Evolutionary conservation across 2,329 filamentous ascomycete species (phyloP).

Genomic region (Orbilia blumenaviensis): DNA sequence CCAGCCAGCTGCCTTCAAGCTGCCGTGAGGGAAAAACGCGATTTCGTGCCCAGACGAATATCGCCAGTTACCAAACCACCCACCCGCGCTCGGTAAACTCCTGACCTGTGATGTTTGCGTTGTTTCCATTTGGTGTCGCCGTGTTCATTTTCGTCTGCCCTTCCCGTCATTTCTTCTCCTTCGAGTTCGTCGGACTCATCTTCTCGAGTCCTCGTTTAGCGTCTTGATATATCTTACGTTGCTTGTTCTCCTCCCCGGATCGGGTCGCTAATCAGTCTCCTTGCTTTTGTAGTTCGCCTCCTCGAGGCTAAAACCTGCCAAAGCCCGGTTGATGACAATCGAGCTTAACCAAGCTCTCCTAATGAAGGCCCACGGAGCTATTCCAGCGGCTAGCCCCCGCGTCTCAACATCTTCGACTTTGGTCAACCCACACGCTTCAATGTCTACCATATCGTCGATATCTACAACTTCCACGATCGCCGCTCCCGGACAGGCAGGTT

Average conservation of each 20-base stretch:
- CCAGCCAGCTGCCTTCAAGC: not conserved
- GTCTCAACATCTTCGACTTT: constrained; percentile 54
- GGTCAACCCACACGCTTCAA: constrained; percentile 47
- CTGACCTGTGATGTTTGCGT: constrained; percentile 3
- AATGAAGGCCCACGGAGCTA: constrained; percentile 56
- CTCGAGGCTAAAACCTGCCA: constrained; percentile 58
- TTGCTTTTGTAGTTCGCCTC: constrained; percentile 56
- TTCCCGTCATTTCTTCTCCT: not conserved
- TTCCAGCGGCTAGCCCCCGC: constrained; percentile 53
- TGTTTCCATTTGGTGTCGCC: not conserved
- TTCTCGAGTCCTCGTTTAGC: not conserved
- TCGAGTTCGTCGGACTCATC: not conserved
- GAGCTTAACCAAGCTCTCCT: constrained; percentile 57
- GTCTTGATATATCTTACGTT: not conserved
- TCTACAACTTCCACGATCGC: constrained; percentile 53
- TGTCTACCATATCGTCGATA: constrained; percentile 54
- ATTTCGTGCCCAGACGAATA: not conserved
- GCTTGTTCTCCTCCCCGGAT: not conserved
- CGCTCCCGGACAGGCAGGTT: constrained; percentile 10
- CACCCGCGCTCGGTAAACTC: constrained; percentile 23
- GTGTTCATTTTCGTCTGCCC: not conserved
- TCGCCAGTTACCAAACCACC: constrained; percentile 1
- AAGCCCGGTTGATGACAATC: constrained; percentile 58
- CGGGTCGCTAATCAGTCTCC: constrained; percentile 25
- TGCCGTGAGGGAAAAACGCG: constrained; percentile 8